Evolutionary conservation across 1,284 basidiomycete species (phyloP).

Genomic region (Cystobasidium slooffiae): DNA sequence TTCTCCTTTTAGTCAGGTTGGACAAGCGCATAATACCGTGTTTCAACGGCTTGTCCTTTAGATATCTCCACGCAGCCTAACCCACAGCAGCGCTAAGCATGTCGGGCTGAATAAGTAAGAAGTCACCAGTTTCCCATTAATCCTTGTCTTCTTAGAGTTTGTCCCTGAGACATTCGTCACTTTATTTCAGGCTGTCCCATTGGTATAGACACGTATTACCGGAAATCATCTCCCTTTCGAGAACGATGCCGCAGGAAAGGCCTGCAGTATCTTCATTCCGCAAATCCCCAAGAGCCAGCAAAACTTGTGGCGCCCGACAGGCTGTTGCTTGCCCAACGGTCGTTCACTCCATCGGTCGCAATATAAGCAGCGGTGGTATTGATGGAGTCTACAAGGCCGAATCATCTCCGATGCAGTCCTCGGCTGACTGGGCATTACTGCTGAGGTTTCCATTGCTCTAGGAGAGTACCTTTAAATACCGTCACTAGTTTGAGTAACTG

Average conservation of each 20-base stretch:
- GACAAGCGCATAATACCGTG: slow-evolving; percentile 11
- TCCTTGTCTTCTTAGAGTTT: slow-evolving; percentile 8
- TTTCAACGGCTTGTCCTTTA: slow-evolving; percentile 11
- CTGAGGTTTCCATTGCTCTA: neutral
- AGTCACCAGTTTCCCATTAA: slow-evolving; percentile 8
- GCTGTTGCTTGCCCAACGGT: slow-evolving; percentile 11
- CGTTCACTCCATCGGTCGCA: slow-evolving; percentile 7
- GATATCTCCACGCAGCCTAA: slow-evolving; percentile 5
- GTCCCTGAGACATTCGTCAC: slow-evolving; percentile 5
- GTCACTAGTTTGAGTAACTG: slow-evolving; percentile 2
- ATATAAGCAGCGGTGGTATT: slow-evolving; percentile 9
- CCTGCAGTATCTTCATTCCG: neutral
- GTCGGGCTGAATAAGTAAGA: slow-evolving; percentile 13
- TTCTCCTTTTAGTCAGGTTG: slow-evolving; percentile 2
- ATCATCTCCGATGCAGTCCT: slow-evolving; percentile 15
- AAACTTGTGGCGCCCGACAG: slow-evolving; percentile 7
- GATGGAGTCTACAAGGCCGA: slow-evolving; percentile 14
- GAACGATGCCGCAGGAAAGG: slow-evolving; percentile 1
- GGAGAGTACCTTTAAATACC: slow-evolving; percentile 15
- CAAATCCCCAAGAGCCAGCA: slow-evolving; percentile 1
- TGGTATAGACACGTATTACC: slow-evolving; percentile 12
- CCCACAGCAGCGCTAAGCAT: slow-evolving; percentile 11
- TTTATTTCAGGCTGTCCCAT: slow-evolving; percentile 11
- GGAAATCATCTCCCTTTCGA: slow-evolving; percentile 9
- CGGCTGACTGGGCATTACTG: slow-evolving; percentile 8